Evolutionary conservation across 768 basidiomycete species (phyloP).

Genomic region (Sarcomyxa edulis): DNA sequence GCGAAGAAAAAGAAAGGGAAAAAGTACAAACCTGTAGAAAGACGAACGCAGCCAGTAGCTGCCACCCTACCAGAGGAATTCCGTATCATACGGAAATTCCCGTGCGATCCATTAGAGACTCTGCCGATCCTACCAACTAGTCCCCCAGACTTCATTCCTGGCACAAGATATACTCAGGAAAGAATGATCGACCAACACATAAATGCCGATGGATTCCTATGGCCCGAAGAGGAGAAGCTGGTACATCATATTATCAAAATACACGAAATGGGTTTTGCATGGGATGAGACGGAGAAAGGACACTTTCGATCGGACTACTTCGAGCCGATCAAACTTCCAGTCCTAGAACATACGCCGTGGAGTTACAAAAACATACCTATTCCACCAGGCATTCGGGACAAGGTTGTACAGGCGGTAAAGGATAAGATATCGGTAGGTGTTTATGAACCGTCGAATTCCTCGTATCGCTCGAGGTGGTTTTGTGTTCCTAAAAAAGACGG

Average conservation of each 20-base stretch:
- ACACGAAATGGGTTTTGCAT: constrained; percentile 22
- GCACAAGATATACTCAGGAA: constrained; percentile 15
- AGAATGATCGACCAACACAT: constrained; percentile 16
- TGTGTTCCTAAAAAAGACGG: constrained; percentile 33
- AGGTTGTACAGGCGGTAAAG: constrained; percentile 26
- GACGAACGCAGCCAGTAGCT: too few relatives aligned
- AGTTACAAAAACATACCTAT: constrained; percentile 24
- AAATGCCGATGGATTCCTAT: constrained; percentile 15
- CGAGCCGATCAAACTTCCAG: constrained; percentile 24
- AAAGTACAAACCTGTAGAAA: too few relatives aligned
- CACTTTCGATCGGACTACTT: constrained; percentile 22
- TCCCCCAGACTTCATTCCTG: constrained; percentile 17
- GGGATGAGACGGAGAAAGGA: constrained; percentile 23
- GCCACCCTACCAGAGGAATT: constrained; percentile 20
- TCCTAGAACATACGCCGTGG: constrained; percentile 29
- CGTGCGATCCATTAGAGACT: constrained; percentile 18
- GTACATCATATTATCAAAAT: constrained; percentile 14
- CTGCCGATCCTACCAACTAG: constrained; percentile 13
- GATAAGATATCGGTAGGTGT: constrained; percentile 31
- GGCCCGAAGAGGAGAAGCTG: constrained; percentile 22
- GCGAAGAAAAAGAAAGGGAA: too few relatives aligned
- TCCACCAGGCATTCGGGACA: constrained; percentile 21
- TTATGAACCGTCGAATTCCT: constrained; percentile 32
- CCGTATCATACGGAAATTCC: constrained; percentile 10
- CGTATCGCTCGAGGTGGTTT: constrained; percentile 35